Conservation (phyloP, 1,284 basidiomycete species). For the Boletus mariae region DNA sequence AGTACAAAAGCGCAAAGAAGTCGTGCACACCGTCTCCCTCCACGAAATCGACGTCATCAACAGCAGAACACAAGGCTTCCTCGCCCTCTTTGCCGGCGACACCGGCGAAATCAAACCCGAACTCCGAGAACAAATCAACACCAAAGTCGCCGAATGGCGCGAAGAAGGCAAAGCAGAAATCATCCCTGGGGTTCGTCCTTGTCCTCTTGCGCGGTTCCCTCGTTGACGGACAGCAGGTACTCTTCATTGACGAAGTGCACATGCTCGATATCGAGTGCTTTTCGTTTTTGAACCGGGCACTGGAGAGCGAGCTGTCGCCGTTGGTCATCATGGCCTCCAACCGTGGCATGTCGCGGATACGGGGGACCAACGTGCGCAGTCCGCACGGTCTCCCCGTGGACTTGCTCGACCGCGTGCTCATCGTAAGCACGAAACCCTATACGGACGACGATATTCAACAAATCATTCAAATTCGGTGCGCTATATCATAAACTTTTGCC, state of each 20-base stretch:
- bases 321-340: slow-evolving; percentile 99
- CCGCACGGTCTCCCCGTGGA: slow-evolving; percentile 96
- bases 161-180: slow-evolving; percentile 99
- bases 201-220: background rate
- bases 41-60: slow-evolving; percentile 99
- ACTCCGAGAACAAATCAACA: slow-evolving; percentile 93
- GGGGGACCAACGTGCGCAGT: slow-evolving; percentile 91
- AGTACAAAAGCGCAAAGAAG: slow-evolving; percentile 94
- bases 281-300: slow-evolving; percentile 94
- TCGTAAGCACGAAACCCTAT: slow-evolving; percentile 94
- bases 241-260: slow-evolving; percentile 95
- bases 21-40: slow-evolving; percentile 94
- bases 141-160: slow-evolving; percentile 95
- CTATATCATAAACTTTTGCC: background rate
- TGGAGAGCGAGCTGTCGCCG: slow-evolving; percentile 91
- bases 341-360: slow-evolving; percentile 90
- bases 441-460: slow-evolving; percentile 80
- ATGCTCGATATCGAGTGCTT: slow-evolving; percentile 99
- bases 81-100: slow-evolving; percentile 80
- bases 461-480: slow-evolving; percentile 87
- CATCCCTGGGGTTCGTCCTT: slow-evolving; percentile 83
- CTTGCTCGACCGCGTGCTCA: slow-evolving; percentile 90
- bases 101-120: slow-evolving; percentile 99
- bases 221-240: slow-evolving; percentile 48
- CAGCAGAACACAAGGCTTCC: slow-evolving; percentile 91